Conservation (phyloP, 768 basidiomycete species). For the Hericium coralloides region DNA sequence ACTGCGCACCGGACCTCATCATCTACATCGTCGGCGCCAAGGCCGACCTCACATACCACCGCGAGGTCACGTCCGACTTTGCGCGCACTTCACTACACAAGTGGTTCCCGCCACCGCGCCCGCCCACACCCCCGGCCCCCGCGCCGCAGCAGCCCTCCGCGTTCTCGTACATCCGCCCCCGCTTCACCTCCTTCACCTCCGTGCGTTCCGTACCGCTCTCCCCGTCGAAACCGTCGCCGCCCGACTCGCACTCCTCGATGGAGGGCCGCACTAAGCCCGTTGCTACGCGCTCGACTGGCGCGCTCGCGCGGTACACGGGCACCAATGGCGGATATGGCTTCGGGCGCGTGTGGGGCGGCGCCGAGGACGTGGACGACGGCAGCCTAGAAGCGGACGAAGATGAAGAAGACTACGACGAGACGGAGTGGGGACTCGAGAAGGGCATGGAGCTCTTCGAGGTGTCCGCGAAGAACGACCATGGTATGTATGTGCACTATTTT, state of each 20-base stretch:
- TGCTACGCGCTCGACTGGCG: constrained; percentile 26
- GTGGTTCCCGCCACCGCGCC: constrained; percentile 80
- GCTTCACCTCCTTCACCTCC: constrained; percentile 67
- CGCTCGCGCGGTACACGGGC: constrained; percentile 22
- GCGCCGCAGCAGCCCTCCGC: constrained; percentile 54
- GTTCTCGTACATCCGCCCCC: constrained; percentile 68
- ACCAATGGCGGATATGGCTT: constrained; percentile 35
- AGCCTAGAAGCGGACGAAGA: constrained; percentile 56
- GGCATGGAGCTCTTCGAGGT: constrained; percentile 89
- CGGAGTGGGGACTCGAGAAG: constrained; percentile 71
- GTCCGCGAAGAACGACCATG: constrained; percentile 80
- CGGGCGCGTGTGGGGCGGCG: constrained; percentile 39
- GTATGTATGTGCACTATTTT: constrained; percentile 32
- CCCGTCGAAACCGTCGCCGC: constrained; percentile 36
- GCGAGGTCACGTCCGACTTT: constrained; percentile 73
- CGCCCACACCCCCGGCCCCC: constrained; percentile 56
- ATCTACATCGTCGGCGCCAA: constrained; percentile 96
- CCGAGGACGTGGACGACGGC: constrained; percentile 53
- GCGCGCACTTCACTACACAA: constrained; percentile 77
- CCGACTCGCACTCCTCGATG: constrained; percentile 51
- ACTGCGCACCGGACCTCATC: constrained; percentile 79
- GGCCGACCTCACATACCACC: constrained; percentile 63
- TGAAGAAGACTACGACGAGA: constrained; percentile 36
- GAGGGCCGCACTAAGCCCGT: constrained; percentile 40
- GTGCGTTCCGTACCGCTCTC: constrained; percentile 53